Evolutionary conservation across 176 grass and related monocot species (phyloP), one percentile per base, ranked within the genome.

Genomic region (Pontederia paniculata): DNA sequence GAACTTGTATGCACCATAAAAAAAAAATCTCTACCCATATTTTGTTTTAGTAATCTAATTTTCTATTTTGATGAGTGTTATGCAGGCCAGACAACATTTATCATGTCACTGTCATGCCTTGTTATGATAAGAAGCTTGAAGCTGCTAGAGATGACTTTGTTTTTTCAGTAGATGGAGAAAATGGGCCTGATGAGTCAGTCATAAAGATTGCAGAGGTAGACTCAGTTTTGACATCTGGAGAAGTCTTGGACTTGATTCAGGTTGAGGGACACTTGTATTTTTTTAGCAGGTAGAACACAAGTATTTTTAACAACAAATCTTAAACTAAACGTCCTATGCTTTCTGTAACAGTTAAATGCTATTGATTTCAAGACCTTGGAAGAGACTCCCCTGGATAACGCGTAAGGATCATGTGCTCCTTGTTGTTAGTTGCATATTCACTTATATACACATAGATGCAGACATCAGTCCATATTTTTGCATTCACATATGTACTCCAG

Each of bases 51-150:
- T 37, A 5, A 37, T 37, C 28, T 37, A 5, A 37, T 37, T 37
- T 37, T 6, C 28, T 37, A 37, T 37, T 37, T 37, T 37, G 28
- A 1, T 63, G 10, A 18, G 42, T 65, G 44, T 66, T 48, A 9
- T 65, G 44, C 66, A 97, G 93, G 77, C 48, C 65, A 17, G 42
- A 74, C 61, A 65, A 91, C 74, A 62, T 87, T 21, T 91, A 97
- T 62, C 93, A 97, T 91, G 93, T 97, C 13, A 97, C 93, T 23
- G 77, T 97, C 54, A 97, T 97, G 93, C 93, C 93, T 52, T 97
- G 93, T 77, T 97, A 91, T 70, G 93, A 97, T 67, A 97, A 97
- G 60, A 97, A 97, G 46, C 83, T 97, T 54, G 93, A 97, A 81
- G 93, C 93, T 48, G 80, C 83, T 13, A 72, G 93, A 62, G 75